Percentiles rank a stretch among this genome's conserved stretches.
These are phyloP conservation scores for Byssochlamys sp. DNA, from an alignment of 2,329 filamentous ascomycete species.

Conservation along the genomic window DNA sequence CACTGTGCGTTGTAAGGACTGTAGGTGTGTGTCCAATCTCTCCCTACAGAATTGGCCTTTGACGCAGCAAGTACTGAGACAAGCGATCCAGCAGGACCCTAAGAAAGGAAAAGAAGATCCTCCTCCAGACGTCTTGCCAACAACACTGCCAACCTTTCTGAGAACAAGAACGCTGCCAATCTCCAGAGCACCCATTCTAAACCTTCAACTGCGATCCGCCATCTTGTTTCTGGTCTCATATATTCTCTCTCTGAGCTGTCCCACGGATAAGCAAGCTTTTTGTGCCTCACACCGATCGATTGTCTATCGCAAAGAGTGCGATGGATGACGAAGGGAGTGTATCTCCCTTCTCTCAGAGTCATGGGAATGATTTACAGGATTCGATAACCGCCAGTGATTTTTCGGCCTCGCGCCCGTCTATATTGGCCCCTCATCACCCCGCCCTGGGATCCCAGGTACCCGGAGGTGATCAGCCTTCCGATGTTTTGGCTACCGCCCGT, in stretches of 20 bases:
- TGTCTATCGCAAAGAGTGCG: background rate
- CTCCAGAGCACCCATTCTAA: background rate
- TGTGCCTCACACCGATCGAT: background rate
- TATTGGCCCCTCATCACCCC: slow-evolving; percentile 7
- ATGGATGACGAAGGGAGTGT: slow-evolving; percentile 6
- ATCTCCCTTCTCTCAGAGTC: background rate
- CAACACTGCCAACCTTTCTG: background rate
- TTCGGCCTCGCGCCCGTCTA: slow-evolving; percentile 10
- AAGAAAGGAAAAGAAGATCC: background rate
- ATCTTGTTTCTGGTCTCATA: background rate
- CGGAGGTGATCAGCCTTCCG: slow-evolving; percentile 15
- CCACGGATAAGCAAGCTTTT: background rate
- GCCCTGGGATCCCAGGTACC: slow-evolving; percentile 8
- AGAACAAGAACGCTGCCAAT: background rate
- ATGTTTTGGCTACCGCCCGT: slow-evolving; percentile 27
- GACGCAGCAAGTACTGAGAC: background rate
- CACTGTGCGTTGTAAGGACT: background rate
- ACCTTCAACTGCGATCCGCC: background rate
- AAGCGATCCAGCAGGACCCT: background rate
- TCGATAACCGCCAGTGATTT: slow-evolving; percentile 8
- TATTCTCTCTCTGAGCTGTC: no score
- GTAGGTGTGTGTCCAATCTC: background rate
- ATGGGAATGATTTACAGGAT: slow-evolving; percentile 3
- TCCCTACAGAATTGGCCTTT: background rate
- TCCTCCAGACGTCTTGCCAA: background rate